phyloP scores from a whole-genome alignment of 2,329 filamentous ascomycete genomes.

The Cytospora piceae region DNA sequence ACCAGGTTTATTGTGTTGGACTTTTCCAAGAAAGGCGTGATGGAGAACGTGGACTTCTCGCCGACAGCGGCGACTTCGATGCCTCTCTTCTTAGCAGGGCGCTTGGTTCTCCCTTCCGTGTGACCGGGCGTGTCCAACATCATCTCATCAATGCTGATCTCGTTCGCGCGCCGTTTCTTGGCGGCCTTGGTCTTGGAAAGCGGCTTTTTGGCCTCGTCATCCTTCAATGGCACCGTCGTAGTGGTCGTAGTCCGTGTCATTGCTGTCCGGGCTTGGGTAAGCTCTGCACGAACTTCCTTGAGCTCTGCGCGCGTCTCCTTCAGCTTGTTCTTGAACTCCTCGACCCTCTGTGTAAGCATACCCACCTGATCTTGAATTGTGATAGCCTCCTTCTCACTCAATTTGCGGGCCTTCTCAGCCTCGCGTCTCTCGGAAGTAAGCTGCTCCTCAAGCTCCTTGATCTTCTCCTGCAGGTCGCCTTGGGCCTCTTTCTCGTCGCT shows the following conservation, averaged over 20 bases:
- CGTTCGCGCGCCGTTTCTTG: slow-evolving; percentile 52
- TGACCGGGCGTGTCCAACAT: slow-evolving; percentile 49
- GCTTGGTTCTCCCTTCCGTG: slow-evolving; percentile 44
- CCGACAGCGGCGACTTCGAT: slow-evolving; percentile 65
- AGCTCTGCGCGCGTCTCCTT: slow-evolving; percentile 72
- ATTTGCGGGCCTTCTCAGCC: slow-evolving; percentile 41
- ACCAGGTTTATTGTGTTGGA: slow-evolving; percentile 50
- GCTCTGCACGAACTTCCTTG: slow-evolving; percentile 60
- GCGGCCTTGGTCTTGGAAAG: slow-evolving; percentile 42
- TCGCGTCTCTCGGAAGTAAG: slow-evolving; percentile 38
- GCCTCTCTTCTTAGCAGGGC: slow-evolving; percentile 59
- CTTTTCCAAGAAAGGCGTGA: slow-evolving; percentile 89
- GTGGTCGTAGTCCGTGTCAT: slow-evolving; percentile 32
- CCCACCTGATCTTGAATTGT: slow-evolving; percentile 66
- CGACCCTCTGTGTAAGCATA: slow-evolving; percentile 71
- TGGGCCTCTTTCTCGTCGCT: slow-evolving; percentile 40
- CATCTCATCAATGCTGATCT: slow-evolving; percentile 51
- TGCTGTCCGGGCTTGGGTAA: slow-evolving; percentile 42
- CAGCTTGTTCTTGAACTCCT: slow-evolving; percentile 70
- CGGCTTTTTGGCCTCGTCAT: slow-evolving; percentile 36
- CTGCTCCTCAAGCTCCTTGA: slow-evolving; percentile 47
- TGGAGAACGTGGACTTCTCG: slow-evolving; percentile 90
- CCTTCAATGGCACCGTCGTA: slow-evolving; percentile 35
- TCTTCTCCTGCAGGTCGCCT: slow-evolving; percentile 37
- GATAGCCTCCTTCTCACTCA: slow-evolving; percentile 57